Evolutionary conservation across 2,329 filamentous ascomycete genomes (phyloP), one percentile per base, ranked within the genome.

Genomic region (Emmonsiellopsis sp.): DNA sequence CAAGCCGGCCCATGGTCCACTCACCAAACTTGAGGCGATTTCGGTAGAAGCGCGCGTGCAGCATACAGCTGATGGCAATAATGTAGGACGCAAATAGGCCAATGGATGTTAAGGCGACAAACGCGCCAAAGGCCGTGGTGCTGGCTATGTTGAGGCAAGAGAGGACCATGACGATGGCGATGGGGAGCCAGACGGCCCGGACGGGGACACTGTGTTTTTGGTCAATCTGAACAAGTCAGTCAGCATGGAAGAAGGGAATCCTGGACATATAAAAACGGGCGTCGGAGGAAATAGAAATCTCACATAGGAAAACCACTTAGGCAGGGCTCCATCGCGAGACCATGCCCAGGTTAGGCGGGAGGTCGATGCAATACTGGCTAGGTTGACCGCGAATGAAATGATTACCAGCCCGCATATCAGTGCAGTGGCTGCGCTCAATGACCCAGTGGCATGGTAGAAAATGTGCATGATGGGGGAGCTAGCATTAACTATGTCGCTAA

Each of bases 321-420:
- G 74, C 0, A 77, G 59, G 5, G 72, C 76, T 2, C 73, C 73
- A 52, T 78, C 76, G 4, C 71, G 62, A 10, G 75, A 71, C 65
- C 76, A 78, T 0, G 73, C 72, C 76, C 76, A 78, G 0, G 74
- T 72, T 1, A 78, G 60, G 2, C 76, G 71, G 0, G 74, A 75
- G 0, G 73, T 73, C 0, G 75, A 77, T 0, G 76, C 74, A 2
- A 77, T 65, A 37, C 68, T 67, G 34, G 69, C 71, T 49, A 74
- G 69, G 37, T 69, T 69, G 0, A 70, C 68, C 40, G 73, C 64
- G 49, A 71, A 66, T 13, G 68, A 63, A 37, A 74, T 59, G 0
- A 73, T 56, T 0, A 70, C 62, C 11, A 77, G 60, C 0, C 71
- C 62, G 0, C 65, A 62, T 6, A 72, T 61, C 61, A 77, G 67